Evolutionary conservation across 2,329 filamentous ascomycete genomes (phyloP), one percentile per base, ranked within the genome.

Genomic region (Diplodia mutila): DNA sequence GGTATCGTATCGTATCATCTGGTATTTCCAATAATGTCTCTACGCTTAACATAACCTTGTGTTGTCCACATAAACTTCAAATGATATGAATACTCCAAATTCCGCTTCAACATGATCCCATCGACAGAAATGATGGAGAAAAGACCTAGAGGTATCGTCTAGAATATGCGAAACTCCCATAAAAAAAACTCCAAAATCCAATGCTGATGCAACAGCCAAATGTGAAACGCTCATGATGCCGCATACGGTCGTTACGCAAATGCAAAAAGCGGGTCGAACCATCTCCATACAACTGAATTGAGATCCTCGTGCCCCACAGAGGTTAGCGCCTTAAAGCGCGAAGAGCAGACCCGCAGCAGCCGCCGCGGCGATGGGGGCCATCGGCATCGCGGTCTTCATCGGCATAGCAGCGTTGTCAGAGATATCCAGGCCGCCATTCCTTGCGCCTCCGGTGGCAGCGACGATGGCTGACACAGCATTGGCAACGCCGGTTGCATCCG

Each of bases 401-500:
- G 68, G 23, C 2, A 57, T 64, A 14, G 63, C 70, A 42, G 67
- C 67, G 14, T 70, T 68, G 1, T 57, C 70, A 25, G 69, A 75
- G 29, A 77, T 66, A 5, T 65, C 70, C 4, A 76, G 73, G 8
- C 74, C 73, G 37, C 74, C 73, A n/a, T 75, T 77, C 23, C 84
- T 78, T 4, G 81, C 84, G 11, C 83, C 84, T 4, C 79, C 81
- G 3, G 79, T 78, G 61, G 75, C 76, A 0, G 80, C 77, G 1
- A 80, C 77, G 1, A 83, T 80, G 0, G 80, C 80, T 2, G 84
- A 83, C 27, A 87, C 82, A 4, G 85, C 81, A 55, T 83, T 81
- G 1, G 80, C 52, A 1, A 87, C 85, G n/a, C 71, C 74, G 0
- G 83, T 84, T 6, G 87, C 86, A 53, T 81, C 80, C 0, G 87